Base-by-base conservation (phyloP, 257 asterid genomes). In the Anisodus acutangulus region DNA sequence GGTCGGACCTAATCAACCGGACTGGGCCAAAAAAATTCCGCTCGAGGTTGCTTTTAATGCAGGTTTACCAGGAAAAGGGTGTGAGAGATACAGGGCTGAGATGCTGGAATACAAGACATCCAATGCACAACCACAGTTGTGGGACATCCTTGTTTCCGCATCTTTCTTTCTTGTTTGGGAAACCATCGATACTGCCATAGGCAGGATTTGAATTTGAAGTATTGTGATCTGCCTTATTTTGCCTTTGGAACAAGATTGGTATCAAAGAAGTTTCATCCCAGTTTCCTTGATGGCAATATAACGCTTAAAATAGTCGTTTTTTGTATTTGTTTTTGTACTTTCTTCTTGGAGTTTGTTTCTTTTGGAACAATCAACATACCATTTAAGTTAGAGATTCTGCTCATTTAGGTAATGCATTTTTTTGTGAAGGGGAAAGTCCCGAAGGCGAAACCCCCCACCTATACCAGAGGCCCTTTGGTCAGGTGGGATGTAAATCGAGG, bases 41-140 rank as follows among this genome's bases (percentile, higher is more conserved):
- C n/a, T n/a, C n/a, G n/a, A n/a, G n/a, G n/a, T n/a, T 76, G 13
- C 45, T 8, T 13, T 26, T 22, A 51, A 76, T 88, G 83, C 96
- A 93, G 98, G 98, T 95, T 72, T 97, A 97, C 91, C 95, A 93
- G 84, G 98, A 93, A 35, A 97, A 87, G 80, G 97, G 99, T 17
- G 76, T 90, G 99, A 93, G 86, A 90, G 99, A 84, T 93, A 93
- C 93, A 91, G 84, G 86, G 90, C 93, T 35, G 98, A 97, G 86
- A 90, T 95, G 98, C 74, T 85, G 90, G 94, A 93, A 82, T 97
- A 93, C 85, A 92, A 92, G 82, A 88, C 96, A 17, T 88, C 97
- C 55, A 91, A 89, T 51, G 67, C 81, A 71, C 89, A 89, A 70
- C 76, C 87, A 43, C 80, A 84, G 81, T 81, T 70, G 70, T 35